These are phyloP conservation scores for Pulveroboletus sp. DNA, from an alignment of 768 basidiomycete genomes.

Conservation along the genomic window DNA sequence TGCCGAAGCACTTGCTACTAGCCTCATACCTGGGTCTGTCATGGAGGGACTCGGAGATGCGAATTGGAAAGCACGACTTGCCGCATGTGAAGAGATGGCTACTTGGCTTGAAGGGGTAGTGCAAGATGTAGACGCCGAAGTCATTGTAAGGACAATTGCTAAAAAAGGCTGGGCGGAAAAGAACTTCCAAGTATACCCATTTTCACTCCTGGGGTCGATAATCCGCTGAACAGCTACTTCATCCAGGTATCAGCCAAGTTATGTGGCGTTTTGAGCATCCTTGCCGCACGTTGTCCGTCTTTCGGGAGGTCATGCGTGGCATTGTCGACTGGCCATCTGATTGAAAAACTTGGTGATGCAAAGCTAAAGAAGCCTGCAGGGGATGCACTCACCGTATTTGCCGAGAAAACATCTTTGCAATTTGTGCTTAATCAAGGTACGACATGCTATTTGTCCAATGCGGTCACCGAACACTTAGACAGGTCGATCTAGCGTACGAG, in stretches of 20 bases:
- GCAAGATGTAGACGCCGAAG: slow-evolving; percentile 74
- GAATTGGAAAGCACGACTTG: slow-evolving; percentile 91
- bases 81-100: slow-evolving; percentile 81
- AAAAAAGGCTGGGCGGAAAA: slow-evolving; percentile 99
- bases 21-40: slow-evolving; percentile 65
- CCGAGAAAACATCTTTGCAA: slow-evolving; percentile 90
- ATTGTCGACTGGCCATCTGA: slow-evolving; percentile 72
- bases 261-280: slow-evolving; percentile 66
- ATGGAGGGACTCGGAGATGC: slow-evolving; percentile 73
- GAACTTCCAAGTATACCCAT: slow-evolving; percentile 80
- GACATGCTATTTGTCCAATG: slow-evolving; percentile 18
- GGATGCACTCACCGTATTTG: slow-evolving; percentile 75
- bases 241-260: slow-evolving; percentile 83
- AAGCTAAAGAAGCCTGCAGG: slow-evolving; percentile 97
- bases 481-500: slow-evolving; percentile 67
- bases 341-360: slow-evolving; percentile 92
- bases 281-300: slow-evolving; percentile 74
- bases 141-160: slow-evolving; percentile 78
- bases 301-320: slow-evolving; percentile 86
- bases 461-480: slow-evolving; percentile 13
- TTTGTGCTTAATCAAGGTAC: slow-evolving; percentile 91
- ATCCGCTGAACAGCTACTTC: slow-evolving; percentile 7
- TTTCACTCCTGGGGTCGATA: background rate
- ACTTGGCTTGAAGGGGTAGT: slow-evolving; percentile 73
- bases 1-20: slow-evolving; percentile 74